A percentile compares a stretch with the other conserved stretches of the same genome.
Evolutionary conservation across 129 eudicot genomes (phyloP).

Genomic region (Heracleum sosnowskyi): DNA sequence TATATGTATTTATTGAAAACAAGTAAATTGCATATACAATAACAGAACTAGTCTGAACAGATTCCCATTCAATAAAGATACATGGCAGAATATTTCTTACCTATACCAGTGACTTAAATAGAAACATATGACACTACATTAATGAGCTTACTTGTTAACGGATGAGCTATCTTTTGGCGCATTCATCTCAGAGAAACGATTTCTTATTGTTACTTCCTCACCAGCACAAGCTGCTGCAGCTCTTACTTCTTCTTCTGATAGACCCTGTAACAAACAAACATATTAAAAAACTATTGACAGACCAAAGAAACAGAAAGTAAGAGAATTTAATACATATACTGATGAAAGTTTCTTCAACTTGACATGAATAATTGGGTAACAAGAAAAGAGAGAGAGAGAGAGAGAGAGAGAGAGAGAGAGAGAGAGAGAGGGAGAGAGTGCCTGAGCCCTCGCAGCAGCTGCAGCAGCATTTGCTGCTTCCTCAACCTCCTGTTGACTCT

Average conservation of each 20-base stretch:
- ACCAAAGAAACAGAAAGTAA: slow-evolving; percentile 9
- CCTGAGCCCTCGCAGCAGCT: slow-evolving; percentile 91
- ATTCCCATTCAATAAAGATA: background rate
- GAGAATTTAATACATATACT: background rate
- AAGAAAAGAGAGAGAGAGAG: background rate
- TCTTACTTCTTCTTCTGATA: slow-evolving; percentile 98
- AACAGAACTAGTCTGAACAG: background rate
- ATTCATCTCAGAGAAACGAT: slow-evolving; percentile 98
- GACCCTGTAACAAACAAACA: slow-evolving; percentile 47
- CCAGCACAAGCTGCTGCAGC: slow-evolving; percentile 98
- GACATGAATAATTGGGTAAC: background rate
- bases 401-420: background rate
- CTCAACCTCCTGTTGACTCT: slow-evolving; percentile 90
- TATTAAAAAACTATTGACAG: background rate
- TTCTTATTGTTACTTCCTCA: slow-evolving; percentile 90
- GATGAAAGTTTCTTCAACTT: background rate
- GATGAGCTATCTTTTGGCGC: slow-evolving; percentile 83
- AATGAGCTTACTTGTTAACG: slow-evolving; percentile 76
- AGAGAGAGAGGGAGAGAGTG: slow-evolving; percentile 11
- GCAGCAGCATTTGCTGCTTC: slow-evolving; percentile 92
- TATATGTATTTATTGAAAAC: no score
- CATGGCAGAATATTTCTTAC: background rate
- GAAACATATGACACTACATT: slow-evolving; percentile 6
- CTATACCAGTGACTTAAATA: background rate
- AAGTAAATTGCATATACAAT: background rate